These are phyloP conservation scores for Boletus tylopilopsis DNA, from an alignment of 768 basidiomycete species.

Conservation along the genomic window DNA sequence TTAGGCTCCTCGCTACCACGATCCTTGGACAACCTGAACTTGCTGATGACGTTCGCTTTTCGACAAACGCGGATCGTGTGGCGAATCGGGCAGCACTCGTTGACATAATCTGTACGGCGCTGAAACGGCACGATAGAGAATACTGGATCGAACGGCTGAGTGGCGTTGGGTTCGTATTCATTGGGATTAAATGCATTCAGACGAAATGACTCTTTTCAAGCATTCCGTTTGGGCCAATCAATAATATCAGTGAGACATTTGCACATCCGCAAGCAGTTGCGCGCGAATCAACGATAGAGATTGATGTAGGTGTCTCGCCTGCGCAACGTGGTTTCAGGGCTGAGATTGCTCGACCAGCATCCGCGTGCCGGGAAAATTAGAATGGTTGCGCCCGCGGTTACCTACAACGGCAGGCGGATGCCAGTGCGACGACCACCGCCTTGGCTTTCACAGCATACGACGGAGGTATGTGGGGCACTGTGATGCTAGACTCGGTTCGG, in stretches of 20 bases:
- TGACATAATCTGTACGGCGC: constrained; percentile 56
- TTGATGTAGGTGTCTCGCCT: constrained; percentile 56
- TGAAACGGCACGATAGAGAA: constrained; percentile 55
- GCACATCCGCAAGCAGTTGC: constrained; percentile 83
- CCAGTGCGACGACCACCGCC: constrained; percentile 73
- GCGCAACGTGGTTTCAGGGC: constrained; percentile 25
- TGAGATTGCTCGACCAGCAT: constrained; percentile 44
- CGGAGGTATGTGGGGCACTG: constrained; percentile 49
- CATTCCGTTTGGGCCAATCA: constrained; percentile 88
- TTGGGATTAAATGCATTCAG: constrained; percentile 4
- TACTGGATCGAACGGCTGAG: constrained; percentile 75
- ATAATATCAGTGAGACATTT: constrained; percentile 86
- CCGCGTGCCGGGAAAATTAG: constrained; percentile 73
- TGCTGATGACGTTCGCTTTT: constrained; percentile 57
- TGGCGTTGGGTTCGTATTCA: constrained; percentile 67
- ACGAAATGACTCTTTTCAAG: constrained; percentile 33
- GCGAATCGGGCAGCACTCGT: constrained; percentile 69
- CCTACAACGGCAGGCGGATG: constrained; percentile 79
- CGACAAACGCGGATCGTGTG: constrained; percentile 74
- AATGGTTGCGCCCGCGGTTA: constrained; percentile 76
- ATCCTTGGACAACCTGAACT: constrained; percentile 64
- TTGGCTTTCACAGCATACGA: constrained; percentile 83
- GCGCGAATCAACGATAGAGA: constrained; percentile 67
- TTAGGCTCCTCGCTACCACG: constrained; percentile 58
- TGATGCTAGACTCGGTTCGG: neutral